These are phyloP conservation scores for Ricinus communis DNA, from an alignment of 345 rosid genomes.

Conservation along the genomic window DNA sequence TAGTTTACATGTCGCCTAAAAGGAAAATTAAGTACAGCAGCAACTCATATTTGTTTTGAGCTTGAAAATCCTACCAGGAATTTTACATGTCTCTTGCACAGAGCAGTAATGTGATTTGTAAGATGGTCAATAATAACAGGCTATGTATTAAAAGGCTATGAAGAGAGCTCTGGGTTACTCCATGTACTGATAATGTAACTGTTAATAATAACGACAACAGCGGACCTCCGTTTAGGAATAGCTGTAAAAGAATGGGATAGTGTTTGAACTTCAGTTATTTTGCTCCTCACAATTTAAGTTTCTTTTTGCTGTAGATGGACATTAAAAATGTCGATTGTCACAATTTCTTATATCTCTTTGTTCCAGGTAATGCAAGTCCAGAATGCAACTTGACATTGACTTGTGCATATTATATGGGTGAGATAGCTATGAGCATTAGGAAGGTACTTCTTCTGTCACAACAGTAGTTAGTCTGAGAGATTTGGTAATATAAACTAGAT, in stretches of 20 bases:
- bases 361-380: constrained; percentile 78
- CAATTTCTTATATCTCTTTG: constrained; percentile 19
- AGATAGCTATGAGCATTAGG: constrained; percentile 87
- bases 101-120: neutral
- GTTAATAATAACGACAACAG: neutral
- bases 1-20: neutral
- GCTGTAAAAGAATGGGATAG: neutral
- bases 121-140: neutral
- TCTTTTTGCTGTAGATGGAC: neutral
- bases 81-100: neutral
- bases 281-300: neutral
- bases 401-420: constrained; percentile 90
- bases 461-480: neutral
- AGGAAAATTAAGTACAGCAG: neutral
- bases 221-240: neutral
- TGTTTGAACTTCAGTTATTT: neutral
- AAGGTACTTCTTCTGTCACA: constrained; percentile 50
- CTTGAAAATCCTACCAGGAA: neutral
- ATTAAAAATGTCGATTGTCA: neutral
- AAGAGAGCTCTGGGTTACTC: neutral
- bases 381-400: constrained; percentile 78
- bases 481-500: constrained; percentile 1
- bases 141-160: neutral
- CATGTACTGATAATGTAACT: neutral
- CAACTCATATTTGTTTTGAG: neutral